Evolutionary conservation across 805 yeast species (phyloP), one percentile per base, ranked within the genome.

Genomic region (Saturnispora ahearnii): DNA sequence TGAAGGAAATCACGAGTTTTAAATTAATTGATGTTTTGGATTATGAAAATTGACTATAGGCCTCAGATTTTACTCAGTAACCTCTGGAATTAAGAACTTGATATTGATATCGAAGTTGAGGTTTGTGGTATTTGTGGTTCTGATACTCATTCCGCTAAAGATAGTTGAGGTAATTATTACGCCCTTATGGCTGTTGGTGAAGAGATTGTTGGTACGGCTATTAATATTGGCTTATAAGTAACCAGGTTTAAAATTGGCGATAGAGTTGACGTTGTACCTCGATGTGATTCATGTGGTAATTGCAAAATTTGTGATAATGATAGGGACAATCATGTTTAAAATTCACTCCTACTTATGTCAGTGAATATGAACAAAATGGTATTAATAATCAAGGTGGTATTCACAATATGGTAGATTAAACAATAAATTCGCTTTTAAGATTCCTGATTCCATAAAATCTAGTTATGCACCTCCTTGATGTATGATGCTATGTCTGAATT

Each of bases 401-500:
- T 65, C 79, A 9, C 68, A 76, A 29, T 76, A 74, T 57, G 59
- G 70, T 46, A 65, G 74, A 51, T 73, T 67, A 32, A 64, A 72
- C 55, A 68, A 70, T 53, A 64, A 68, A 46, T 74, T 71, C 59
- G 72, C 68, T 9, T 74, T 75, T 61, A 68, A 69, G 8, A 71
- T 77, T 50, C 81, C 81, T 3, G 77, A 74, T 5, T 59, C 46
- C 13, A 55, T 77, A 51, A 65, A 60, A 15, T 61, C 73, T 6
- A 64, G 59, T 30, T 61, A 59, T 38, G 78, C 71, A 41, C 80
- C 80, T 21, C 81, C 24, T 61, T 77, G 64, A 59, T 77, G 60
- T 77, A 81, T 64, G 82, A 77, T 50, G 82, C 81, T 43, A 66
- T 76, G 51, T 77, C 81, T 6, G 76, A 72, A 21, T 77, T 65